Base-by-base conservation (phyloP, 2,329 filamentous ascomycete species). In the Clonostachys sp. region DNA sequence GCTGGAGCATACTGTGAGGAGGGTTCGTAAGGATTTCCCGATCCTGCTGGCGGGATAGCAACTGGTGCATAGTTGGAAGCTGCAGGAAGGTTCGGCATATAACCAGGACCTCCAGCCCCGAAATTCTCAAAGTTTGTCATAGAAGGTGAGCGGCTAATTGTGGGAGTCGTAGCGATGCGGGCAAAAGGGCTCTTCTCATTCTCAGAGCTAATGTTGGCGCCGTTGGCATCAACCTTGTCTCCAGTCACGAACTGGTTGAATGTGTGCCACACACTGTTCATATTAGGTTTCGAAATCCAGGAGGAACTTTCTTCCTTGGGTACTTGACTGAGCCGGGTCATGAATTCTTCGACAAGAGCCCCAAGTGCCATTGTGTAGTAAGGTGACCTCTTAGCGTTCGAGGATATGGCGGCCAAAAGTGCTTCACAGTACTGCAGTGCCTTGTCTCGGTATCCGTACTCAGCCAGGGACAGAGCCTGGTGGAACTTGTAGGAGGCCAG, bases 231-330 rank as follows among this genome's bases (percentile, higher is more conserved):
- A 45, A 81, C 81, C 47, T 97, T 92, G 50, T 96, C 92, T 13
- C 94, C 95, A 45, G 88, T 84, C 51, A 99, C 91, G 61, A 99
- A 99, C 59, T 91, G 96, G 68, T 91, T 97, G 69, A 99, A 96
- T 50, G 87, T 90, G 53, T 84, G 91, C 80, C 90, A 91, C 62
- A 97, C 83, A 34, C 87, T 90, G 65, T 95, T 91, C 80, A 97
- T 95, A 64, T 84, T 96, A 7, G 92, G 91, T 65, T 94, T 96
- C 2, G 90, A 87, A 45, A 99, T 94, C 89, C 92, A 96, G 3
- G 91, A 92, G 17, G 82, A 84, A 7, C 84, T 85, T 47, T 81
- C 84, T 55, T 94, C 90, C 60, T 87, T 89, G 12, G 91, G 90
- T 16, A 91, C 86, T 62, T 94, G 88, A 56, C 87, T 91, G 38